A percentile compares a stretch with the other conserved stretches of the same genome.
Evolutionary conservation across 768 basidiomycete genomes (phyloP).

Genomic region (Leccinum broughii): DNA sequence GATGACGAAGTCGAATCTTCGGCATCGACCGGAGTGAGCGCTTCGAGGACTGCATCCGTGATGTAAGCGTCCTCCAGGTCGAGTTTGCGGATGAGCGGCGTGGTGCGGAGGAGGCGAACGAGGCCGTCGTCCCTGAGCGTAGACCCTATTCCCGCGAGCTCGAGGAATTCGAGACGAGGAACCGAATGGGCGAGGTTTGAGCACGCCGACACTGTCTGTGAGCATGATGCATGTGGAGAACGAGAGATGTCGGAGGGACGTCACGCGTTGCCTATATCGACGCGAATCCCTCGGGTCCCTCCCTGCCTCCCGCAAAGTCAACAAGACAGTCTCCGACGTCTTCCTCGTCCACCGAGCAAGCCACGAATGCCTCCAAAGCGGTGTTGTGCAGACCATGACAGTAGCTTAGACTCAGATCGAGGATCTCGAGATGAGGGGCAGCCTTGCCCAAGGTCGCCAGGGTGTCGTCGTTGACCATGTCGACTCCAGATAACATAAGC

Average conservation of each 20-base stretch:
- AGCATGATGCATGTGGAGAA: conserved; percentile 71
- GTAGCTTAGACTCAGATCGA: conserved; percentile 69
- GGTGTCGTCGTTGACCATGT: conserved; percentile 55
- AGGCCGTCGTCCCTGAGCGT: conserved; percentile 76
- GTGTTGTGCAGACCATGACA: conserved; percentile 71
- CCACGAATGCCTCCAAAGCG: conserved; percentile 69
- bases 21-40: conserved; percentile 51
- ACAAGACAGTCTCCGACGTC: conserved; percentile 40
- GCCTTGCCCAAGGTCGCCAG: conserved; percentile 68
- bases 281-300: conserved; percentile 52
- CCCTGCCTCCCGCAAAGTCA: conserved; percentile 66
- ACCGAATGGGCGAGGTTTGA: conserved; percentile 68
- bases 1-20: conserved; percentile 5
- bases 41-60: conserved; percentile 67
- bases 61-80: conserved; percentile 89
- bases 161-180: conserved; percentile 73
- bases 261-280: conserved; percentile 59
- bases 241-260: conserved; percentile 69
- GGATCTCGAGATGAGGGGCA: conserved; percentile 70
- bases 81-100: conserved; percentile 67
- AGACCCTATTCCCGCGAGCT: conserved; percentile 73
- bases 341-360: conserved; percentile 39
- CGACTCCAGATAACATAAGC: conserved; percentile 68
- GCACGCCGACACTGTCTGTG: conserved; percentile 65
- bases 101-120: conserved; percentile 64